Conservation (phyloP, 2,329 filamentous ascomycete species). For the Ilyonectria destructans region DNA sequence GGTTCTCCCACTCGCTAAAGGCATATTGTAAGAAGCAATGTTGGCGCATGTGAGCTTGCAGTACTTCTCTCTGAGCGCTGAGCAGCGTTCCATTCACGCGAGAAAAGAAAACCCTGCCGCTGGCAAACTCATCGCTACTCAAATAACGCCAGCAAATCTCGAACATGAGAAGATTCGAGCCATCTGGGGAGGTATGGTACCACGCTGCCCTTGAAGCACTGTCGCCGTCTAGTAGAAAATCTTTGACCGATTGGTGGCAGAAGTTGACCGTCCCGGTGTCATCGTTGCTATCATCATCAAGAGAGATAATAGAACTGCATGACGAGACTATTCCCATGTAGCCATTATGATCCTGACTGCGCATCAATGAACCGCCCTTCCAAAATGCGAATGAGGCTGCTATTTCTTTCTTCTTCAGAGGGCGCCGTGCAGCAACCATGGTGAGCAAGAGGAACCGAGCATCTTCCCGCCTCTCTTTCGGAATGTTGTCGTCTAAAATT, state of each 20-base stretch:
- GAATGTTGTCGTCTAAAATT: not conserved
- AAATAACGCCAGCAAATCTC: not conserved
- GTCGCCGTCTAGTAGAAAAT: not conserved
- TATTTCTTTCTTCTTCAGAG: not conserved
- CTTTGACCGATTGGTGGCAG: slow-evolving; percentile 2
- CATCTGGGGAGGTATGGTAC: not conserved
- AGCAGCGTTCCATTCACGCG: not conserved
- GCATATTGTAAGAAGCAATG: not conserved
- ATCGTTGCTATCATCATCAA: rapidly evolving
- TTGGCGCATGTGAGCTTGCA: not conserved
- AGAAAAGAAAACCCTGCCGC: not conserved
- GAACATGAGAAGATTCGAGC: not conserved
- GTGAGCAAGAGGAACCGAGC: not conserved
- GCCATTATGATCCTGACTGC: not conserved
- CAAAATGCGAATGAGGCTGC: slow-evolving; percentile 1
- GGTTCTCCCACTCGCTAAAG: not conserved
- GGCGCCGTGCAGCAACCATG: not conserved
- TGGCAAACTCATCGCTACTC: not conserved
- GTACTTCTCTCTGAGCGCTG: not conserved
- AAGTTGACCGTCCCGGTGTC: not conserved
- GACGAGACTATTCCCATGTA: not conserved
- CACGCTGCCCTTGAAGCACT: not conserved
- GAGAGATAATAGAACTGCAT: not conserved
- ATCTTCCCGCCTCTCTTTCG: not conserved
- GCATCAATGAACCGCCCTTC: not conserved